Evolutionary conservation across 83 land plant species (phyloP), one percentile per base, ranked within the genome.

Genomic region (Picea abies): DNA sequence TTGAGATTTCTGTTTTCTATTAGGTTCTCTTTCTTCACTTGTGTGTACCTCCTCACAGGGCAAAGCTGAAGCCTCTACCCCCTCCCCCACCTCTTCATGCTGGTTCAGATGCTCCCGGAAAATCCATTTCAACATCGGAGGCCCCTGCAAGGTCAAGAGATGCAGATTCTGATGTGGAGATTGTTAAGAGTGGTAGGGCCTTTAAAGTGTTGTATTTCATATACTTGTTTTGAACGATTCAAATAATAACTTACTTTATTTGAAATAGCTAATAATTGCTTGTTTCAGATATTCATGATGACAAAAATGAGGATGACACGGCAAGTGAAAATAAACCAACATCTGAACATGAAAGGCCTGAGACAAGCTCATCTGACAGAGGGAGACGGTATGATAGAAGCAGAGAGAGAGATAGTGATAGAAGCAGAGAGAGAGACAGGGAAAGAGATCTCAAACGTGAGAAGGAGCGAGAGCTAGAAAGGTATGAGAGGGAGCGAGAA

Each of bases 401-500:
- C 81, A 87, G 88, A 79, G 93, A 90, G 79, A 88, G 90, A 56
- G 89, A 89, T 37, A 84, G 86, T 26, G 90, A 86, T 69, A 81
- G 86, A 68, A 83, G 90, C 82, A 89, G 14, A 72, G 90, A 64
- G 26, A 65, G 68, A 23, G 93, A 90, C 69, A 87, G 93, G 78
- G 97, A 91, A 44, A 82, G 91, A 15, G 97, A 96, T 56, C 58
- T 87, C 60, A 93, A 90, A 77, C 82, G 94, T 60, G 99, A 95
- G 79, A 94, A 97, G 80, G 99, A 98, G 25, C 70, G 95, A 26
- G 99, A 98, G 68, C 80, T 94, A 76, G 99, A 96, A 49, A 89
- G 96, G 83, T 88, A 63, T 84, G 99, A 98, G 85, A 89, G 98
- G 68, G 99, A 96, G 52, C 84, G 96, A 76, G 99, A 98, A 81